phyloP scores from a whole-genome alignment of 83 land plant species.

The Picea engelmannii region DNA sequence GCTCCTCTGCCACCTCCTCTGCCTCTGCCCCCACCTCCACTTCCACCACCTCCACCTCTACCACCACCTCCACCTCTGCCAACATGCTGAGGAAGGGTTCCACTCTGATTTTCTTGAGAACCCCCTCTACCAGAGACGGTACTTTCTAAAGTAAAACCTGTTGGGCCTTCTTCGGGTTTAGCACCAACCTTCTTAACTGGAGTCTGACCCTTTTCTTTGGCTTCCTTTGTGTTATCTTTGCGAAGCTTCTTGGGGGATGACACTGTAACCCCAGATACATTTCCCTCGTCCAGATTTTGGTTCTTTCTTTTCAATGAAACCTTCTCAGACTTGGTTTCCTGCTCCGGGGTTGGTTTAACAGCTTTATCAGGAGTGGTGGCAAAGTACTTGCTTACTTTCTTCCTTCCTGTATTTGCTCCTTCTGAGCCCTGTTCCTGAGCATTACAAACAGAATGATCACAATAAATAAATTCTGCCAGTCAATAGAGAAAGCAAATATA shows the following conservation, averaged over 20 bases:
- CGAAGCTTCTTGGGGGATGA: conserved; percentile 40
- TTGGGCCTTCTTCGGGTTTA: conserved; percentile 21
- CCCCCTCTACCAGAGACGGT: conserved; percentile 20
- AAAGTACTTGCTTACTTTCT: conserved; percentile 78
- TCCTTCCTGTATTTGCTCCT: conserved; percentile 35
- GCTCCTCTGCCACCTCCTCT: conserved; percentile 87
- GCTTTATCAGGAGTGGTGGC: conserved; percentile 15
- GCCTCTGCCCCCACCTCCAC: conserved; percentile 70
- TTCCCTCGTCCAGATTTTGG: conserved; percentile 19
- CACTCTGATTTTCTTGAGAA: conserved; percentile 1
- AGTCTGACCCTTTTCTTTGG: conserved; percentile 51
- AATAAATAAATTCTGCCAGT: neutral
- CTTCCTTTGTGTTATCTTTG: conserved; percentile 32
- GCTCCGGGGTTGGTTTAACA: conserved; percentile 23
- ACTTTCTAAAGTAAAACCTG: conserved; percentile 34
- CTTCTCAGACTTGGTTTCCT: conserved; percentile 32
- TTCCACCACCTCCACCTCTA: conserved; percentile 46
- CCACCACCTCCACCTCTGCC: conserved; percentile 75
- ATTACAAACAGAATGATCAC: neutral
- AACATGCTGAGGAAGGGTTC: neutral
- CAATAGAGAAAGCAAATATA: neutral
- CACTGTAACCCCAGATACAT: conserved; percentile 15
- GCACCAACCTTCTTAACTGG: conserved; percentile 22
- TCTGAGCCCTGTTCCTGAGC: neutral
- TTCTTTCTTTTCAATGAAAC: conserved; percentile 47